phyloP scores from a whole-genome alignment of 2,329 filamentous ascomycete genomes.

The Mycosphaerella sp. region DNA sequence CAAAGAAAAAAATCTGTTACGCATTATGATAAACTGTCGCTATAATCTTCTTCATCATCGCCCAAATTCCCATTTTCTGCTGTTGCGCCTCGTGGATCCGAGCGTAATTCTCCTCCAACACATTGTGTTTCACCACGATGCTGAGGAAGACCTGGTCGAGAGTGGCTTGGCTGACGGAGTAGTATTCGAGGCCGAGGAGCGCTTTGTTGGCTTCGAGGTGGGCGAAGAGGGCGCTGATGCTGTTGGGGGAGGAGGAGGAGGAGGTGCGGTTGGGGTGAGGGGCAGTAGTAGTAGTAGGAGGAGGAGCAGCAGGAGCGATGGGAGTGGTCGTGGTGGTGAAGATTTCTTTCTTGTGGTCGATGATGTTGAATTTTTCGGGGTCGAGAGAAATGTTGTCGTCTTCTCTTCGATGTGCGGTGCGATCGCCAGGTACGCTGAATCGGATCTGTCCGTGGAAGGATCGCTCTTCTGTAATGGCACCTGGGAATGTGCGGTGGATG shows the following conservation, averaged over 20 bases:
- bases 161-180: constrained; percentile 78
- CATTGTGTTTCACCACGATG: constrained; percentile 74
- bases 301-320: background rate
- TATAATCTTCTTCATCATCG: constrained; percentile 12
- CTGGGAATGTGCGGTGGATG: constrained; percentile 56
- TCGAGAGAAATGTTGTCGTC: constrained; percentile 14
- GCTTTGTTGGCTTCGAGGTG: constrained; percentile 66
- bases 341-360: constrained; percentile 12
- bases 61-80: constrained; percentile 14
- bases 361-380: constrained; percentile 4
- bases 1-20: too few relatives aligned
- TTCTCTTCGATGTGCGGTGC: constrained; percentile 18
- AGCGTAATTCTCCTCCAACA: constrained; percentile 59
- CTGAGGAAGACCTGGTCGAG: constrained; percentile 85
- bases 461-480: constrained; percentile 63
- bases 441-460: constrained; percentile 80
- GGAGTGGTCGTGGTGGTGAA: background rate
- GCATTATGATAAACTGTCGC: constrained; percentile 22
- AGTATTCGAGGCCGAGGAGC: constrained; percentile 70
- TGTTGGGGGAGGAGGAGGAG: constrained; percentile 25
- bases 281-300: too few relatives aligned
- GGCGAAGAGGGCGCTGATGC: constrained; percentile 64
- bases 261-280: too few relatives aligned
- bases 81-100: constrained; percentile 13
- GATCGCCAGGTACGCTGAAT: constrained; percentile 62